A percentile compares a stretch with the other conserved stretches of the same genome.
Conservation (phyloP, 2,329 filamentous ascomycete genomes). For the Fusarium foetens region DNA sequence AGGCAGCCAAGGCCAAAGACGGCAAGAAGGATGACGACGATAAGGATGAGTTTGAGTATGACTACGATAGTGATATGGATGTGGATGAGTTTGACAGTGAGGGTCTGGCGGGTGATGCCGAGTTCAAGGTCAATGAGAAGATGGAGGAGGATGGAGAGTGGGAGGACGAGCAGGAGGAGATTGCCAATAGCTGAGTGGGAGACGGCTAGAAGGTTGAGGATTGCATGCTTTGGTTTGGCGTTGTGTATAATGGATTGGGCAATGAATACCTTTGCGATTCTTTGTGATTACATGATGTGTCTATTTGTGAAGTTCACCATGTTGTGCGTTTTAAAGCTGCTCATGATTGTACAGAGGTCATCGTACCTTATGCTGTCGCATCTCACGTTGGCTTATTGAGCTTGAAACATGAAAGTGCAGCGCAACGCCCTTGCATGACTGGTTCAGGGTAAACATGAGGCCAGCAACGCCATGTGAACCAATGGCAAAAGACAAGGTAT, state of each 20-base stretch:
- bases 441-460: conserved; percentile 1
- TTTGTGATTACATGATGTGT: background rate
- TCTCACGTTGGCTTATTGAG: background rate
- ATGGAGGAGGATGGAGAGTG: conserved; percentile 63
- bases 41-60: conserved; percentile 56
- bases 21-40: conserved; percentile 52
- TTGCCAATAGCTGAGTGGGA: conserved; percentile 43
- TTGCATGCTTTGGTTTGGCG: conserved; percentile 39
- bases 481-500: background rate
- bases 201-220: conserved; percentile 10
- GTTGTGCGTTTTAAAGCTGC: background rate
- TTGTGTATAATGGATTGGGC: conserved; percentile 39
- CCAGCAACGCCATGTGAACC: background rate
- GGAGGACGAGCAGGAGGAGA: conserved; percentile 62
- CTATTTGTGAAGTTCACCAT: background rate
- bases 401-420: background rate
- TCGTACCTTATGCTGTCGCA: background rate
- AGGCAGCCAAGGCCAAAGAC: conserved; percentile 57
- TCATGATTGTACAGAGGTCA: background rate
- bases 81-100: conserved; percentile 63
- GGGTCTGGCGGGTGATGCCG: conserved; percentile 61
- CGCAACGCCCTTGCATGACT: background rate
- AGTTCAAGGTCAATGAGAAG: conserved; percentile 59
- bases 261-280: conserved; percentile 41
- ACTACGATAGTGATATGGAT: conserved; percentile 58